A percentile compares a stretch with the other conserved stretches of the same genome.
Conservation (phyloP, 2,329 filamentous ascomycete genomes). For the Bertia moriformis region DNA sequence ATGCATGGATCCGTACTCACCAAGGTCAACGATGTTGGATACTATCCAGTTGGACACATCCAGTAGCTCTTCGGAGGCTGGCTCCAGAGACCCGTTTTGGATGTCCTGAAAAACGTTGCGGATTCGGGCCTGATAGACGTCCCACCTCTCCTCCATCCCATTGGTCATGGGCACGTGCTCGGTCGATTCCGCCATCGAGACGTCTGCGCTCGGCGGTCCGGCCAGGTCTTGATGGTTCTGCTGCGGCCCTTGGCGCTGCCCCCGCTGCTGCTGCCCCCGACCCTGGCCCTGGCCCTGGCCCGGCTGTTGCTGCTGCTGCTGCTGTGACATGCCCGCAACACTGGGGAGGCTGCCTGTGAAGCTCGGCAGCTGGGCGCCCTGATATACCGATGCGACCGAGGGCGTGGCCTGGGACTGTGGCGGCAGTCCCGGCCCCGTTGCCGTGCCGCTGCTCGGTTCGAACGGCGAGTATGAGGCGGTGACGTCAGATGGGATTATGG, state of each 20-base stretch:
- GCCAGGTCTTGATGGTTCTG: too few species aligned
- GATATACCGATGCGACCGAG: not conserved
- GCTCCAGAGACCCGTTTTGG: slow-evolving; percentile 31
- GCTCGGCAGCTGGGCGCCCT: not conserved
- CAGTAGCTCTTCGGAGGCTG: slow-evolving; percentile 34
- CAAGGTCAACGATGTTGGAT: slow-evolving; percentile 36
- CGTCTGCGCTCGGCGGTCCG: slow-evolving; percentile 19
- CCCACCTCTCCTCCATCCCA: slow-evolving; percentile 53
- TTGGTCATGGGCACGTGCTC: slow-evolving; percentile 38
- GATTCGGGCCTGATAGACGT: slow-evolving; percentile 45
- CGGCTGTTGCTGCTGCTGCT: too few species aligned
- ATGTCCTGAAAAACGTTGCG: slow-evolving; percentile 60
- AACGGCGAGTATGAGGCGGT: not conserved
- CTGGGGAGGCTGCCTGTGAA: not conserved
- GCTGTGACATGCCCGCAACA: too few species aligned
- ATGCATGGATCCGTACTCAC: slow-evolving; percentile 28
- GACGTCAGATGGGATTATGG: not conserved
- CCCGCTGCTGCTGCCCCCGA: too few species aligned
- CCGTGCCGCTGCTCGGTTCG: not conserved
- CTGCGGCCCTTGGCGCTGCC: too few species aligned
- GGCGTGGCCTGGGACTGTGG: not conserved
- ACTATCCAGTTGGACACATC: slow-evolving; percentile 39
- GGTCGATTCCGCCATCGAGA: slow-evolving; percentile 39
- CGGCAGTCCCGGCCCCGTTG: not conserved
- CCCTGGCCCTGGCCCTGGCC: too few species aligned